These are phyloP conservation scores for Stentor roeselii DNA, from an alignment of 73 alveolate genomes.

Conservation along the genomic window DNA sequence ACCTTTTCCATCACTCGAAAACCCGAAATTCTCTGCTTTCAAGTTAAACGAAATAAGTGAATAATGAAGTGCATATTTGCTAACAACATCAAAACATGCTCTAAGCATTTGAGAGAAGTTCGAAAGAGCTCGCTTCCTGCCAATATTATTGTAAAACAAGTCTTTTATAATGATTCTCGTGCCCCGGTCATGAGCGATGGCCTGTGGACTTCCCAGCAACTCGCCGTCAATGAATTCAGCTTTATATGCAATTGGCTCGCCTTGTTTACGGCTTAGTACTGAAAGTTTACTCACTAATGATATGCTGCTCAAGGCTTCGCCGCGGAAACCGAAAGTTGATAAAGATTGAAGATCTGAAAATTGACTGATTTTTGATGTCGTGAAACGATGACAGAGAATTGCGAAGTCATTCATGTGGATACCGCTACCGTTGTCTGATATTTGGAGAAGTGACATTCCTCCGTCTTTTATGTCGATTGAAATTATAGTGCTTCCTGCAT, in stretches of 20 bases:
- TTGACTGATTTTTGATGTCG: constrained; percentile 84
- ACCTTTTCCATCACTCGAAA: constrained; percentile 8
- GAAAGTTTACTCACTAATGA: constrained; percentile 83
- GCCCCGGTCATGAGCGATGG: constrained; percentile 62
- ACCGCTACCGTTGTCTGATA: constrained; percentile 94
- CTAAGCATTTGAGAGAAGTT: not conserved
- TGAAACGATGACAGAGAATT: constrained; percentile 90
- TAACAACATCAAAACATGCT: constrained; percentile 45
- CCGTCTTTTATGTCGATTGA: constrained; percentile 64
- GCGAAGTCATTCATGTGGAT: constrained; percentile 83
- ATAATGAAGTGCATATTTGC: constrained; percentile 52
- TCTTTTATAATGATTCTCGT: constrained; percentile 57
- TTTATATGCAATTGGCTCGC: constrained; percentile 69
- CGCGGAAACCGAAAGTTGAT: constrained; percentile 95
- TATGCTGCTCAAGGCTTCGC: constrained; percentile 96
- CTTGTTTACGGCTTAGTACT: constrained; percentile 67
- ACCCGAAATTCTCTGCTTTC: constrained; percentile 29
- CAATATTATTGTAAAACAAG: constrained; percentile 52
- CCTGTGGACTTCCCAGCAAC: constrained; percentile 41
- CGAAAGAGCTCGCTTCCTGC: not conserved
- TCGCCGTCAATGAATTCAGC: constrained; percentile 72
- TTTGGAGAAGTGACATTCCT: constrained; percentile 86
- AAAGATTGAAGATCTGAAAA: constrained; percentile 76
- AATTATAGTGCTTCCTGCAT: constrained; percentile 87
- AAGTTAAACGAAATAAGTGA: constrained; percentile 45